Evolutionary conservation across 192 early-diverging fungal genomes (phyloP), one percentile per base, ranked within the genome.

Genomic region (Chytriomyces hyalinus): DNA sequence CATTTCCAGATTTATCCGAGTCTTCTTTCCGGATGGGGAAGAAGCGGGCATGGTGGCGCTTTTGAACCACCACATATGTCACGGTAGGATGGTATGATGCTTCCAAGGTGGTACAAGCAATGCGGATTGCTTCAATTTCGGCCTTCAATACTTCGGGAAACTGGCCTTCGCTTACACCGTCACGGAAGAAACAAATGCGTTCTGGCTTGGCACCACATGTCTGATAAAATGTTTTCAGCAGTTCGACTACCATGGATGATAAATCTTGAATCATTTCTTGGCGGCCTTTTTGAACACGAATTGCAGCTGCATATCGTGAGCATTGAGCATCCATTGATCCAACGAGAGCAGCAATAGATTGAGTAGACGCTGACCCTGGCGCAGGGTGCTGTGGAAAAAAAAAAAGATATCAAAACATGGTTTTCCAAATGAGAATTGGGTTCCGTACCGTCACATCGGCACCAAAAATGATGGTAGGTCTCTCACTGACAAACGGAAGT

Each of bases 161-260:
- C 81, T 97, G 94, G 2, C 92, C 91, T 46, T 99, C 96, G 6
- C 93, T 93, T 22, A 97, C 91, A 45, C 95, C 94, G 61, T 92
- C 87, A 51, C 89, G 84, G 77, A 88, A 93, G 45, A 87, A 87
- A 13, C 90, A 61, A 20, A 91, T 87, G 7, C 88, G 82, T 24
- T 87, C 82, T 17, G 90, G 90, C 65, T 87, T 89, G 6, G 83
- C 83, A 20, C 84, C 84, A 70, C 85, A 85, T 43, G 81, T 86
- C 65, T 89, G 84, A 72, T 86, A 89, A 65, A 87, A 90, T 24
- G 82, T 84, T 43, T 85, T 85, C 10, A 90, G 83, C n/a, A 88
- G 79, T 70, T 86, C 85, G 24, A 86, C 84, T 24, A 88, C 72
- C 89, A 90, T 90, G 47, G 78, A 77, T 10, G 75, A 28, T 13